Percentiles rank a stretch among this genome's conserved stretches.
These are phyloP conservation scores for Helicocarpus griseus DNA, from an alignment of 2,329 filamentous ascomycete species.

Conservation along the genomic window DNA sequence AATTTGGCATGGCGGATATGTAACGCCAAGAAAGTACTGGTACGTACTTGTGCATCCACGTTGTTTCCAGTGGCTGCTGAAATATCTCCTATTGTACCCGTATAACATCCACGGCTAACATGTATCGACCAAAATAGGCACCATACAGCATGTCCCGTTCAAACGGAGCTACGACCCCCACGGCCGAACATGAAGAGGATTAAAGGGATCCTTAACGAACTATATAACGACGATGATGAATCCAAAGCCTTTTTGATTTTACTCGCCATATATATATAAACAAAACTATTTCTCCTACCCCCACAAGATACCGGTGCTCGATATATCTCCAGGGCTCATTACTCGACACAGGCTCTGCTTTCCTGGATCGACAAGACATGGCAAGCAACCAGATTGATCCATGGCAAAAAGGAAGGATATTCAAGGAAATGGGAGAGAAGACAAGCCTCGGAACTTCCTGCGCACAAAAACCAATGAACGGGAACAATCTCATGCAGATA, in stretches of 20 bases:
- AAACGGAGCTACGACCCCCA: conserved; percentile 53
- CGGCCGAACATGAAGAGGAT: conserved; percentile 17
- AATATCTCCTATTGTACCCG: conserved; percentile 1
- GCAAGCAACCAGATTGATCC: no score
- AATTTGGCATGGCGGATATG: conserved; percentile 92
- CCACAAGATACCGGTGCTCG: no score
- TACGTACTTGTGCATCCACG: conserved; percentile 43
- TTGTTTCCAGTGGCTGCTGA: not conserved
- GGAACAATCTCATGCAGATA: no score
- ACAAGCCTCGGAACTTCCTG: no score
- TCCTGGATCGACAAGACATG: no score
- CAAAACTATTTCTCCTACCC: not conserved
- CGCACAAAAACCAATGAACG: no score
- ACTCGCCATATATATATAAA: not conserved
- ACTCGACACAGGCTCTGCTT: no score
- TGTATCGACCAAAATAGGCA: conserved; percentile 39
- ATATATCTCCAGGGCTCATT: no score
- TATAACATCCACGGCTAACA: not conserved
- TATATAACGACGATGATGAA: not conserved
- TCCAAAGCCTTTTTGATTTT: not conserved
- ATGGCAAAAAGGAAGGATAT: no score
- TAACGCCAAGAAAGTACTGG: conserved; percentile 89
- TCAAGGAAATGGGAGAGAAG: no score
- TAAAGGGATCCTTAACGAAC: conserved; percentile 4
- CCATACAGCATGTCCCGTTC: conserved; percentile 63